Evolutionary conservation across 495 filamentous ascomycete genomes (phyloP).

Genomic region (Darksidea phi): DNA sequence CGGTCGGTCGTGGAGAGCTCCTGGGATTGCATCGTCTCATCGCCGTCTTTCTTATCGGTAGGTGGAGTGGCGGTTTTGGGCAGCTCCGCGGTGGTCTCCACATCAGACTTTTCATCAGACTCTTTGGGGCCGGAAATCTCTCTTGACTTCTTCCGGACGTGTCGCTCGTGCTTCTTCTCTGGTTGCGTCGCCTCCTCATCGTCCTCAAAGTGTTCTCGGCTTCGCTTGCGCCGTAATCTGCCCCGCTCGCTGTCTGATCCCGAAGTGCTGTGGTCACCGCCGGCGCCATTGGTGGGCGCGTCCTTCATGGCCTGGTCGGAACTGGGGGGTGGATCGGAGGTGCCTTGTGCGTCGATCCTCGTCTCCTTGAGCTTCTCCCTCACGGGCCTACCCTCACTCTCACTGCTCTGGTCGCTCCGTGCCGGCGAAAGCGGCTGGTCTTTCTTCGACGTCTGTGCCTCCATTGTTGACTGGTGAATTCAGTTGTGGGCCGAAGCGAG

Average conservation of each 20-base stretch:
- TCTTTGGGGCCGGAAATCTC: constrained; percentile 29
- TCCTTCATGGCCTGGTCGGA: constrained; percentile 26
- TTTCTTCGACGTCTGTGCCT: constrained; percentile 7
- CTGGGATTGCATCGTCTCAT: constrained; percentile 17
- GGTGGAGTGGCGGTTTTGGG: constrained; percentile 24
- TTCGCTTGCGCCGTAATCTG: constrained; percentile 54
- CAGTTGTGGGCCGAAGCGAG: constrained; percentile 1
- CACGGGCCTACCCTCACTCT: constrained; percentile 55
- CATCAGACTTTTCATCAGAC: constrained; percentile 17
- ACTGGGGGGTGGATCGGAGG: constrained; percentile 13
- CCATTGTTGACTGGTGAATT: neutral
- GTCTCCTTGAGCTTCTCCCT: constrained; percentile 64
- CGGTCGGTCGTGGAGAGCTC: constrained; percentile 2
- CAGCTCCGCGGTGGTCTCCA: constrained; percentile 24
- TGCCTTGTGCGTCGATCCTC: constrained; percentile 50
- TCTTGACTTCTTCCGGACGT: constrained; percentile 43
- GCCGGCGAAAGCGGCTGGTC: constrained; percentile 20
- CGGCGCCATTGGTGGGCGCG: constrained; percentile 27
- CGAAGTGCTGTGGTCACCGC: constrained; percentile 14
- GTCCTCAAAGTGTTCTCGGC: constrained; percentile 45
- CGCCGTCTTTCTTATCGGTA: constrained; percentile 20
- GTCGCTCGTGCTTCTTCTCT: constrained; percentile 28
- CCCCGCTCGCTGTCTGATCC: constrained; percentile 40
- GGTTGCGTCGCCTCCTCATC: constrained; percentile 27
- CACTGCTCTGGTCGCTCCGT: constrained; percentile 32